Conservation (phyloP, 2,329 filamentous ascomycete genomes). For the Geoglossum cookeanum region DNA sequence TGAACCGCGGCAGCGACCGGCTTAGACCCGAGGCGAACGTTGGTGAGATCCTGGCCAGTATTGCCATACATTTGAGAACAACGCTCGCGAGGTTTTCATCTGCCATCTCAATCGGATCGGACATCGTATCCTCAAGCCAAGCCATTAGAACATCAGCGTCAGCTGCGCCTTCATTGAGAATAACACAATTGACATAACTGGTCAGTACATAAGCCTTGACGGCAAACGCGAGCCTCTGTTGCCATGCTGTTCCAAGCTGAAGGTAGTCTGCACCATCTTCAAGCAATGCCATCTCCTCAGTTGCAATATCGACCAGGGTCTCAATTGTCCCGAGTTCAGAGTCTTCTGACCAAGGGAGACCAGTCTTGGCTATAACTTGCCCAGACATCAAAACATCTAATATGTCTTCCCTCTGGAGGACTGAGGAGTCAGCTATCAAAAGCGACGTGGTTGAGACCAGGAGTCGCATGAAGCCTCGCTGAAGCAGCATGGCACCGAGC, state of each 20-base stretch:
- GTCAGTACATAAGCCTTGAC: slow-evolving; percentile 70
- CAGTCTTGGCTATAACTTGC: background rate
- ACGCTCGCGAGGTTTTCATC: slow-evolving; percentile 59
- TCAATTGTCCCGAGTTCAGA: slow-evolving; percentile 35
- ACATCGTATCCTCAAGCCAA: slow-evolving; percentile 72
- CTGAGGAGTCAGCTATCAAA: slow-evolving; percentile 19
- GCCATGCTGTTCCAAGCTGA: slow-evolving; percentile 64
- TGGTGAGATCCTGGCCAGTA: slow-evolving; percentile 59
- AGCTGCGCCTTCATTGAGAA: slow-evolving; percentile 63
- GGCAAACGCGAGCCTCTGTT: slow-evolving; percentile 69
- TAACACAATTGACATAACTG: slow-evolving; percentile 67
- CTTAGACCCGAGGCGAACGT: slow-evolving; percentile 56
- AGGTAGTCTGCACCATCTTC: slow-evolving; percentile 85
- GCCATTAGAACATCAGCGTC: slow-evolving; percentile 60
- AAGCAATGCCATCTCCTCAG: slow-evolving; percentile 67
- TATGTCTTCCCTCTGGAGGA: background rate
- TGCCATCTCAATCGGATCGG: slow-evolving; percentile 64
- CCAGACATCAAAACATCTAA: slow-evolving; percentile 4
- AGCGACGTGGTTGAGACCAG: slow-evolving; percentile 62
- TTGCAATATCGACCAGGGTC: slow-evolving; percentile 49
- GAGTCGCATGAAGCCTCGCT: slow-evolving; percentile 73
- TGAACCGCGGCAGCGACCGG: slow-evolving; percentile 63
- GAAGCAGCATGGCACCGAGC: slow-evolving; percentile 76
- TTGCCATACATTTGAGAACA: slow-evolving; percentile 62
- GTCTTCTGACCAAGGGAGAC: slow-evolving; percentile 17